Evolutionary conservation across 208 protist species (phyloP).

Genomic region (Acanthamoeba castellanii): DNA sequence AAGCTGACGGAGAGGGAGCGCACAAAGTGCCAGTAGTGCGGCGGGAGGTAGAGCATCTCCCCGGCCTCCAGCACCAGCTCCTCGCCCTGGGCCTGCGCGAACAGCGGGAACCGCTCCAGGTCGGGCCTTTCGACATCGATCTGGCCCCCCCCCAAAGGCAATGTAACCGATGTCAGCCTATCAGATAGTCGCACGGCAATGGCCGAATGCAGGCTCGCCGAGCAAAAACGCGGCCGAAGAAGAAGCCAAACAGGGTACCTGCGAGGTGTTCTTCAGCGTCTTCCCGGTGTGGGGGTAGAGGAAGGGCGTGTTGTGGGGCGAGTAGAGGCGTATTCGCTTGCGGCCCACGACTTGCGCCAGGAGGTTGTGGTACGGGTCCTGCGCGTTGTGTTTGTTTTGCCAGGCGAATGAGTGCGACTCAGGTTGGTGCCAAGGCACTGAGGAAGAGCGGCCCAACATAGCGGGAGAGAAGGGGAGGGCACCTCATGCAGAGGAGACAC

Average conservation of each 20-base stretch:
- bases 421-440: no score
- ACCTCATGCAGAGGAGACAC: conserved; percentile 78
- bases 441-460: no score
- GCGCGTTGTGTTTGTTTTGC: neutral
- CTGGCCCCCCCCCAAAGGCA: neutral
- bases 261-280: conserved; percentile 77
- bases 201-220: no score
- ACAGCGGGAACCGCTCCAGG: conserved; percentile 68
- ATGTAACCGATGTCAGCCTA: neutral
- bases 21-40: conserved; percentile 82
- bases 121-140: conserved; percentile 78
- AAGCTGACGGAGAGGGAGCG: conserved; percentile 78
- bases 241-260: conserved; percentile 70
- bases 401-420: no score
- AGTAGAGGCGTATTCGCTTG: conserved; percentile 79
- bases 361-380: conserved; percentile 82
- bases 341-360: conserved; percentile 81
- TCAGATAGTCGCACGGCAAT: neutral
- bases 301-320: conserved; percentile 23
- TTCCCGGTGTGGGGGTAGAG: conserved; percentile 74
- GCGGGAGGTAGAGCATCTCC: conserved; percentile 82
- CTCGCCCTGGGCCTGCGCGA: conserved; percentile 56
- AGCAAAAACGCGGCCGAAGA: neutral
- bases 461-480: neutral
- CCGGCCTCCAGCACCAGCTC: conserved; percentile 76